Evolutionary conservation across 345 rosid species (phyloP).

Genomic region (Gossypium herbaceum): DNA sequence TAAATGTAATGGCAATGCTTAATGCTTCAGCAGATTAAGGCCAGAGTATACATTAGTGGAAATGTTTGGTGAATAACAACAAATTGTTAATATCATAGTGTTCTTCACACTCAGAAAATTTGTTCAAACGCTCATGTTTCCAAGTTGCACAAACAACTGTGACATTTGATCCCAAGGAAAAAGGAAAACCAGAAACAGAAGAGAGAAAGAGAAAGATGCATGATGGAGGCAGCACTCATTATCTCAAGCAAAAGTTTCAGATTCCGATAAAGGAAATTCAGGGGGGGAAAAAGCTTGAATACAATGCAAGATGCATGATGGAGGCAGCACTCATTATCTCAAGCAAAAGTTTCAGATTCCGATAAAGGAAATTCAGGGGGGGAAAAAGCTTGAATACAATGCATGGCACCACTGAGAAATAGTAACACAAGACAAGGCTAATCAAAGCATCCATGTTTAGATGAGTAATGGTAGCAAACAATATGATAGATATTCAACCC

Average conservation of each 20-base stretch:
- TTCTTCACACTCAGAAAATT: too few species aligned
- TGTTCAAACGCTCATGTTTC: background rate
- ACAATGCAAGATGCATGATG: background rate
- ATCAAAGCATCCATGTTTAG: background rate
- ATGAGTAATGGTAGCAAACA: background rate
- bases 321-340: background rate
- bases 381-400: background rate
- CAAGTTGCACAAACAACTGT: background rate
- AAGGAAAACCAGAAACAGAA: background rate
- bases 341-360: background rate
- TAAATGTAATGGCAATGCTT: too few species aligned
- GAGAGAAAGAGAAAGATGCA: background rate
- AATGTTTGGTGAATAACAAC: too few species aligned
- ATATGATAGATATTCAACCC: background rate
- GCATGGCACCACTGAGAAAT: background rate
- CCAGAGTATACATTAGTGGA: too few species aligned
- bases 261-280: background rate
- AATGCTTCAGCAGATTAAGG: too few species aligned
- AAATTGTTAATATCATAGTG: too few species aligned
- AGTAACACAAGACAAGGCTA: background rate
- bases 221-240: background rate
- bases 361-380: background rate
- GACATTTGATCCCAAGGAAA: background rate
- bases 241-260: background rate
- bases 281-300: background rate